Percentiles rank a stretch among this genome's conserved stretches.
These are phyloP conservation scores for Karstenula rhodostoma DNA, from an alignment of 2,329 filamentous ascomycete genomes.

Conservation along the genomic window DNA sequence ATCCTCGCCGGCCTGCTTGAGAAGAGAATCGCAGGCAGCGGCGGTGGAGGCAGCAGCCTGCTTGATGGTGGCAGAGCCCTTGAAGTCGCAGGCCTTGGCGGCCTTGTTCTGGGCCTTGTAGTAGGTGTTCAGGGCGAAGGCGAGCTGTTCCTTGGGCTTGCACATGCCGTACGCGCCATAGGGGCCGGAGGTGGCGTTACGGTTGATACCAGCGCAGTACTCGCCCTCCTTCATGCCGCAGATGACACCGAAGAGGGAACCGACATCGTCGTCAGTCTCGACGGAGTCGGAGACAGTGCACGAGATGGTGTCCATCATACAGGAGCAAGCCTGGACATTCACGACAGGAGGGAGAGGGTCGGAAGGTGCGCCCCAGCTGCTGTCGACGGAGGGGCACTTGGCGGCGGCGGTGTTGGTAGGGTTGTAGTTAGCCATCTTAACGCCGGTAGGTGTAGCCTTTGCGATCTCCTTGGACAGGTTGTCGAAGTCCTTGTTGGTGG, in stretches of 20 bases:
- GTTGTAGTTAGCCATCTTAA: conserved; percentile 72
- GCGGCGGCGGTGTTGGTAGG: conserved; percentile 74
- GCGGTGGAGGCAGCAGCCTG: conserved; percentile 55
- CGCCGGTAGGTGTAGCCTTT: conserved; percentile 70
- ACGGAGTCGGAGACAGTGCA: conserved; percentile 71
- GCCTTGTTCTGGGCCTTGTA: conserved; percentile 57
- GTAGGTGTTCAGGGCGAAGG: conserved; percentile 78
- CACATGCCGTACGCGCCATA: conserved; percentile 86
- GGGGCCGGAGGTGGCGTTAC: conserved; percentile 70
- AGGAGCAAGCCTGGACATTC: conserved; percentile 80
- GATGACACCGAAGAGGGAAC: conserved; percentile 75
- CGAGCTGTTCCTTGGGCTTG: conserved; percentile 72
- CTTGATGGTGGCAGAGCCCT: conserved; percentile 69
- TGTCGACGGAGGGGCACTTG: conserved; percentile 72
- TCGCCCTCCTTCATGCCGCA: conserved; percentile 65
- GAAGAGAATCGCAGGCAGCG: conserved; percentile 64
- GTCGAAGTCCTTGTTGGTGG: conserved; percentile 67
- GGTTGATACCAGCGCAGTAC: conserved; percentile 73
- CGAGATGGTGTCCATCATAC: conserved; percentile 78
- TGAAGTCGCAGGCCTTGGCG: conserved; percentile 73
- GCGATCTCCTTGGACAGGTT: conserved; percentile 73
- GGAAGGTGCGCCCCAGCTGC: conserved; percentile 72
- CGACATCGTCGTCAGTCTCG: conserved; percentile 63
- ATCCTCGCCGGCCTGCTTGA: conserved; percentile 69
- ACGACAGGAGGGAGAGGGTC: conserved; percentile 80